Conservation (phyloP, 2,329 filamentous ascomycete genomes). For the Waltergamsia citrina region DNA sequence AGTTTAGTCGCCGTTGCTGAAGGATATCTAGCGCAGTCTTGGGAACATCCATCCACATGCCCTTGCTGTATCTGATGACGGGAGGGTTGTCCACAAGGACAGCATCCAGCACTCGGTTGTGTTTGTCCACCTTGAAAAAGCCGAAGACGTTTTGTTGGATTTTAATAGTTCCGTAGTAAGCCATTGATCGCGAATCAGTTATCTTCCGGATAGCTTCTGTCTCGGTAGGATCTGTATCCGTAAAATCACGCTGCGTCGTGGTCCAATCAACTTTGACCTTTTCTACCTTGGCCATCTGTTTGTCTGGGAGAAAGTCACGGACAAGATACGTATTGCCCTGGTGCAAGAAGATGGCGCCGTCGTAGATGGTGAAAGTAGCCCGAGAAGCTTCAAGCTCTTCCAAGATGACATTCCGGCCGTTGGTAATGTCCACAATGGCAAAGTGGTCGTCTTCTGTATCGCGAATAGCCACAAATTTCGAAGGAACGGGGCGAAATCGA, state of each 20-base stretch:
- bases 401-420: constrained; percentile 73
- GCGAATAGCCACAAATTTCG: constrained; percentile 75
- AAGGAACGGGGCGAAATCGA: constrained; percentile 77
- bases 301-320: constrained; percentile 75
- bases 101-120: constrained; percentile 77
- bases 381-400: constrained; percentile 94
- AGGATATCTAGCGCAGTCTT: constrained; percentile 71
- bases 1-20: constrained; percentile 60
- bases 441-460: constrained; percentile 88
- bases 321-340: constrained; percentile 92
- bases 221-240: constrained; percentile 87
- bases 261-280: constrained; percentile 91
- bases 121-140: constrained; percentile 93
- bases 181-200: constrained; percentile 49
- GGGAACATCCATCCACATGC: constrained; percentile 93
- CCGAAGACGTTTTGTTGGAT: constrained; percentile 88
- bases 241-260: constrained; percentile 85
- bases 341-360: constrained; percentile 93
- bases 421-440: constrained; percentile 81
- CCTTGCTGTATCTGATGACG: constrained; percentile 74
- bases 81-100: constrained; percentile 90
- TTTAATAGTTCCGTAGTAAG: constrained; percentile 79
- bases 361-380: constrained; percentile 94
- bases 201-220: constrained; percentile 80
- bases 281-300: constrained; percentile 77